These are phyloP conservation scores for Xenosphaeropsis pyriputrescens DNA, from an alignment of 2,329 filamentous ascomycete species.

Conservation along the genomic window DNA sequence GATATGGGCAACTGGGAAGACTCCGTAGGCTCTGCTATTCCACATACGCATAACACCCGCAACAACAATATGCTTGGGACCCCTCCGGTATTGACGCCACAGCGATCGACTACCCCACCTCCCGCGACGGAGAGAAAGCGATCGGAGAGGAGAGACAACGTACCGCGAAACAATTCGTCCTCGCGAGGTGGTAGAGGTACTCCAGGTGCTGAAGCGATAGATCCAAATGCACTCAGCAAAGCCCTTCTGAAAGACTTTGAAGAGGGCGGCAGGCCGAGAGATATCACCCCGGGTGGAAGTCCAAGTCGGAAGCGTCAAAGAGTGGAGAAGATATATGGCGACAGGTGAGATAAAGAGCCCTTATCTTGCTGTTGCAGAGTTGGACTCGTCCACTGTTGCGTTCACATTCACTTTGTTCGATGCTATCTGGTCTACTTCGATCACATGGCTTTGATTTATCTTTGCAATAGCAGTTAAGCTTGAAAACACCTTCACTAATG, in stretches of 20 bases:
- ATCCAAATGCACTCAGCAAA: constrained; percentile 41
- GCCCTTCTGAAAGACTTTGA: constrained; percentile 44
- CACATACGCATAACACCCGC: constrained; percentile 10
- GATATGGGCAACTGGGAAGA: constrained; percentile 15
- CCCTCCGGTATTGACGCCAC: constrained; percentile 14
- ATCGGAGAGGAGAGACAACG: constrained; percentile 13
- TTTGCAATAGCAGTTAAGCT: too few species aligned
- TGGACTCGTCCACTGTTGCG: too few species aligned
- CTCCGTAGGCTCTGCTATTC: constrained; percentile 8
- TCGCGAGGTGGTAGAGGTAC: constrained; percentile 7
- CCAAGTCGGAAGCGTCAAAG: constrained; percentile 52
- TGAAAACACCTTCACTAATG: too few species aligned
- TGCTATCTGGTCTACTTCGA: too few species aligned
- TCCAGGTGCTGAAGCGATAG: constrained; percentile 17
- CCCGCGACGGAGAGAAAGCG: constrained; percentile 13
- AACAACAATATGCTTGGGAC: constrained; percentile 12
- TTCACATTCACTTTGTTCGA: too few species aligned
- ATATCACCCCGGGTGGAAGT: constrained; percentile 48
- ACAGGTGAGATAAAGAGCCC: constrained; percentile 21
- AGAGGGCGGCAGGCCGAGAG: constrained; percentile 38
- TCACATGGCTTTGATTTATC: too few species aligned
- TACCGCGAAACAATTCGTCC: constrained; percentile 7
- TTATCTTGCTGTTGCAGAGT: background rate
- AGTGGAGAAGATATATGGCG: constrained; percentile 40
- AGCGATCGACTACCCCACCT: constrained; percentile 16